Evolutionary conservation across 176 grass and related monocot species (phyloP), one percentile per base, ranked within the genome.

Genomic region (Zoysia pacifica): DNA sequence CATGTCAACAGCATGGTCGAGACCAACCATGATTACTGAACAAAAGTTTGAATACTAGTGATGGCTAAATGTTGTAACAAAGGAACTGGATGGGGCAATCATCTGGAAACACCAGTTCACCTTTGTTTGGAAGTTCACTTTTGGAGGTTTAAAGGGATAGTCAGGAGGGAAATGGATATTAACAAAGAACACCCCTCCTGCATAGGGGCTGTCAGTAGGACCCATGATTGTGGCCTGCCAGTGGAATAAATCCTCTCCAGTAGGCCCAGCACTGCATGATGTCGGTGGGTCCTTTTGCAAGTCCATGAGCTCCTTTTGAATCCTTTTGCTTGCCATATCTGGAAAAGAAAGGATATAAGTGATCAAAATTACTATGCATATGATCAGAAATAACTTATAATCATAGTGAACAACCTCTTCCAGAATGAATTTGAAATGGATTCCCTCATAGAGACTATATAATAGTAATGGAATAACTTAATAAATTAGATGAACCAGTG

Each of bases 211-310:
- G 54, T 97, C 91, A n/a, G 70, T 62, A 65, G 94, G 94, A 65
- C 94, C 94, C 91, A 97, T 97, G 74, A 97, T 94, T 35, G 87
- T 94, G 55, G 94, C 94, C 63, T 97, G 94, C 94, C 89, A 97
- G 58, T 91, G 89, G 81, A 97, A 91, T 70, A 97, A 72, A 81
- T 94, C 94, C 78, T 93, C 89, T 66, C 94, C 89, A 59, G 86
- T 82, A 18, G 94, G 94, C 77, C 94, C 94, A 47, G 94, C 91
- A 72, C 94, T 97, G 75, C 91, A 97, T 14, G 89, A 94, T 78
- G 89, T 91, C 0, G 89, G 94, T 56, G 94, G 94, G 81, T 97
- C 91, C 56, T 89, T 97, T 66, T 91, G 91, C 75, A 97, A 70
- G 90, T 94, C 94, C 94, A 91, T 66, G 16, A 97, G 83, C 44